Percentiles rank a stretch among this genome's conserved stretches.
These are phyloP conservation scores for Marasmius sp. DNA, from an alignment of 1,284 basidiomycete genomes.

Conservation along the genomic window DNA sequence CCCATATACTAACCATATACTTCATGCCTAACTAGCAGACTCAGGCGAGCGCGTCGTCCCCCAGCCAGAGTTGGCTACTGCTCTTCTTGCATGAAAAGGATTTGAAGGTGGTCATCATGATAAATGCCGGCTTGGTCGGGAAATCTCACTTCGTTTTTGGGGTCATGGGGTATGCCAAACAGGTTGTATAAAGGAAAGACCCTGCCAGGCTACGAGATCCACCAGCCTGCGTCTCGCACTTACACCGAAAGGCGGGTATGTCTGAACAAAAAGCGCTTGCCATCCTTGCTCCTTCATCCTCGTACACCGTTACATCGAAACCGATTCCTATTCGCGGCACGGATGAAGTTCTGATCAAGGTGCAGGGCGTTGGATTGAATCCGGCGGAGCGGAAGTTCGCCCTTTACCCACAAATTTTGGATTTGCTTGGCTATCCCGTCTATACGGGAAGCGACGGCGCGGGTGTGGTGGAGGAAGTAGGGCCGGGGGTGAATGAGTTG, in stretches of 20 bases:
- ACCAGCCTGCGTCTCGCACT: too few relatives aligned
- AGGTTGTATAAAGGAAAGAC: too few relatives aligned
- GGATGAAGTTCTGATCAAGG: not conserved
- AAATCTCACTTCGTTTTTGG: too few relatives aligned
- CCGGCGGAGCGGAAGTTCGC: not conserved
- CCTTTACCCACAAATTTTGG: not conserved
- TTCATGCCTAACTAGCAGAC: too few relatives aligned
- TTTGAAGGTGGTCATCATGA: too few relatives aligned
- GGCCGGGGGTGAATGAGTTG: conserved; percentile 47
- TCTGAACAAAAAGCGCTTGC: not conserved
- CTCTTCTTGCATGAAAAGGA: too few relatives aligned
- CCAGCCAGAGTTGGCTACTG: too few relatives aligned
- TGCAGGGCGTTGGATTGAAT: not conserved
- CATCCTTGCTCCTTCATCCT: not conserved
- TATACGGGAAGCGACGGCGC: not conserved
- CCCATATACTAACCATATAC: too few relatives aligned
- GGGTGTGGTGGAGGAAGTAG: conserved; percentile 28
- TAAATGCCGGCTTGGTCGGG: too few relatives aligned
- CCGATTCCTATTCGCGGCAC: not conserved
- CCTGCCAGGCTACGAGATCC: too few relatives aligned
- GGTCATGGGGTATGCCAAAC: too few relatives aligned
- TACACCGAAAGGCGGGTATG: not conserved
- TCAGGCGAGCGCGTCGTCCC: too few relatives aligned
- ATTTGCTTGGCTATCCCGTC: not conserved
- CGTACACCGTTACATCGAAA: not conserved